Evolutionary conservation across 2,329 filamentous ascomycete species (phyloP), one percentile per base, ranked within the genome.

Genomic region (Huntiella savannae): DNA sequence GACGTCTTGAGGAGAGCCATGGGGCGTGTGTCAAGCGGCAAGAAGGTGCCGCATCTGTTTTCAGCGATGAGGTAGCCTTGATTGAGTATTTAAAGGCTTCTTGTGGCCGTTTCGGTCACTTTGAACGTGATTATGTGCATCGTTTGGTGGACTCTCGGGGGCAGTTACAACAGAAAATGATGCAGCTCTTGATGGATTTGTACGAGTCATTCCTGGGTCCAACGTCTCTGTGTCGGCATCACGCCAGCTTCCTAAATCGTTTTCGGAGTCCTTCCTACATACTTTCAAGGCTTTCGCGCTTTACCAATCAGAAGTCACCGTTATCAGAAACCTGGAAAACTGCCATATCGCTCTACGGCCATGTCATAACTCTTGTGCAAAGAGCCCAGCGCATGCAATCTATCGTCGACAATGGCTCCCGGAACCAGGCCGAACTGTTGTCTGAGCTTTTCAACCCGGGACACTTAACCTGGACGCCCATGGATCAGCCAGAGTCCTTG

Each of bases 401-500:
- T 2, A 46, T 50, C 1, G n/a, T 43, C 7, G 13, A 32, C 6
- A 32, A 6, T 5, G 3, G 33, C 2, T 28, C 7, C 22, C 22
- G 22, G 22, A 22, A 43, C 41, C 33, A 32, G 33, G 4, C 16
- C 16, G 61, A 63, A 3, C 52, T 73, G 0, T 35, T 61, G 0
- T 58, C 53, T 8, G 71, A 73, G 49, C 49, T 69, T 0, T 36
- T 53, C 2, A 77, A 76, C 47, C 12, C 51, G 0, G 77, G 75
- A 0, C 74, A 77, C 50, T 52, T 54, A 1, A 70, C 69, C 7
- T 82, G 77, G 74, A 52, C 67, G 4, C 67, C 70, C 0, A 7
- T 54, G 0, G 50, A 69, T 0, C 59, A 63, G 34, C 75, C 78
- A 0, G 78, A 83, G 15, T 75, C 64, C 49, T 59, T 84, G 0